Conservation (phyloP, 768 basidiomycete species). For the Russula compacta region DNA sequence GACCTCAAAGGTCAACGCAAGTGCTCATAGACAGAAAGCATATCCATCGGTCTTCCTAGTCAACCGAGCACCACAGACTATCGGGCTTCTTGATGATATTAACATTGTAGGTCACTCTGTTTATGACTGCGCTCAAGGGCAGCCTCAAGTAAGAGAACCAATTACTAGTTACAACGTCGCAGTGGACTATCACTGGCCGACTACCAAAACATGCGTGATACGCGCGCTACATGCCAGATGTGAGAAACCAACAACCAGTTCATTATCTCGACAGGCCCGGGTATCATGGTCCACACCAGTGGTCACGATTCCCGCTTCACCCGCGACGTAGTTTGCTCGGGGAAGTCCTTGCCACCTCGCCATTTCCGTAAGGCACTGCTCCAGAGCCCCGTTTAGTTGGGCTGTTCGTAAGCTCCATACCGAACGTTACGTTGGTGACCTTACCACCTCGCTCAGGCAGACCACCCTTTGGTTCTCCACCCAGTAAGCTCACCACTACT, state of each 20-base stretch:
- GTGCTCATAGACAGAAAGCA: too few species aligned
- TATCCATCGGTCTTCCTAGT: too few species aligned
- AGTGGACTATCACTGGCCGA: not conserved
- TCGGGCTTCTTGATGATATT: too few species aligned
- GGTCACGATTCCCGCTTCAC: conserved; percentile 4
- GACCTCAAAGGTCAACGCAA: too few species aligned
- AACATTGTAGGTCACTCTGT: too few species aligned
- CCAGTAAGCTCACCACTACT: conserved; percentile 10
- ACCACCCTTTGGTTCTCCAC: conserved; percentile 3
- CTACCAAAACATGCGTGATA: not conserved
- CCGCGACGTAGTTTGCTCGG: conserved; percentile 34
- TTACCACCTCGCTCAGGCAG: conserved; percentile 18
- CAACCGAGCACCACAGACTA: too few species aligned
- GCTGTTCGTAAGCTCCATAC: conserved; percentile 19
- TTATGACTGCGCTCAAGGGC: too few species aligned
- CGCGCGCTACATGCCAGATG: not conserved
- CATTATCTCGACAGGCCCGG: not conserved
- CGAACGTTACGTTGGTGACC: conserved; percentile 6
- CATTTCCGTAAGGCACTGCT: conserved; percentile 2
- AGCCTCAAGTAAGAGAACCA: not conserved
- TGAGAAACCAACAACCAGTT: not conserved
- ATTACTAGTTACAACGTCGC: not conserved
- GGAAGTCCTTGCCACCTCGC: conserved; percentile 22
- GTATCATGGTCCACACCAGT: not conserved
- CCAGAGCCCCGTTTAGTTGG: conserved; percentile 9